Percentiles rank a stretch among this genome's conserved stretches.
Evolutionary conservation across 495 filamentous ascomycete genomes (phyloP).

Genomic region (Rhizodiscina lignyota): DNA sequence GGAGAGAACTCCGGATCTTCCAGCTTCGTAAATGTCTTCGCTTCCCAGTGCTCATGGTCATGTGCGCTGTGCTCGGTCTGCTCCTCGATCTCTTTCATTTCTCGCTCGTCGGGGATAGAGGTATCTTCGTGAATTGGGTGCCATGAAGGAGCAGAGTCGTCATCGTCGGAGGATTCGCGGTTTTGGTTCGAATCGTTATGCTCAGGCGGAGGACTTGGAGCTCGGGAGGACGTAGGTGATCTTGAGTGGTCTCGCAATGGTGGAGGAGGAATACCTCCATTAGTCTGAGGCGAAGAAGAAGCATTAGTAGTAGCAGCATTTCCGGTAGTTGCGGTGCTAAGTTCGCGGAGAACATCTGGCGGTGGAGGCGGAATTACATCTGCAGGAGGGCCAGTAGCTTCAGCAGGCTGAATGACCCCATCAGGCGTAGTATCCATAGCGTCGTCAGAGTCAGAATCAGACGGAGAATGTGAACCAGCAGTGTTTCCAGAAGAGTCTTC

Average conservation of each 20-base stretch:
- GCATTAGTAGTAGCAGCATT: no score
- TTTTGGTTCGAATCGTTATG: no score
- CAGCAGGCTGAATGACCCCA: no score
- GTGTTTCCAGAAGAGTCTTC: conserved; percentile 1
- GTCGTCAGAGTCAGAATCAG: conserved; percentile 4
- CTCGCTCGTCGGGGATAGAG: conserved; percentile 38
- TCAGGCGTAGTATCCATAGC: conserved; percentile 15
- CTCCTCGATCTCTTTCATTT: conserved; percentile 41
- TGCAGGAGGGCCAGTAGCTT: no score
- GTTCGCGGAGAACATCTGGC: no score
- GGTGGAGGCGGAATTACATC: no score
- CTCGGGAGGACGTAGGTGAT: no score
- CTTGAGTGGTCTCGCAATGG: no score
- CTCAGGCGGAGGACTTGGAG: no score
- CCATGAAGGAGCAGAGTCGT: conserved; percentile 15
- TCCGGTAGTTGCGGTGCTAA: no score
- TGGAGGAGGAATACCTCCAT: no score
- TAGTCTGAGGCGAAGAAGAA: no score
- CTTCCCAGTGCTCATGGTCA: conserved; percentile 45
- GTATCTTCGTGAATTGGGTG: conserved; percentile 31
- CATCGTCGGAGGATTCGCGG: conserved; percentile 17
- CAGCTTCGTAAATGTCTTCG: conserved; percentile 35
- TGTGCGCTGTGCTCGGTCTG: conserved; percentile 33
- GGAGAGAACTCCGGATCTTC: conserved; percentile 44
- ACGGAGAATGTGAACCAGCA: background rate